Evolutionary conservation across 225 moss, liverwort and hornwort genomes (phyloP).

Genomic region (Asterella californica): DNA sequence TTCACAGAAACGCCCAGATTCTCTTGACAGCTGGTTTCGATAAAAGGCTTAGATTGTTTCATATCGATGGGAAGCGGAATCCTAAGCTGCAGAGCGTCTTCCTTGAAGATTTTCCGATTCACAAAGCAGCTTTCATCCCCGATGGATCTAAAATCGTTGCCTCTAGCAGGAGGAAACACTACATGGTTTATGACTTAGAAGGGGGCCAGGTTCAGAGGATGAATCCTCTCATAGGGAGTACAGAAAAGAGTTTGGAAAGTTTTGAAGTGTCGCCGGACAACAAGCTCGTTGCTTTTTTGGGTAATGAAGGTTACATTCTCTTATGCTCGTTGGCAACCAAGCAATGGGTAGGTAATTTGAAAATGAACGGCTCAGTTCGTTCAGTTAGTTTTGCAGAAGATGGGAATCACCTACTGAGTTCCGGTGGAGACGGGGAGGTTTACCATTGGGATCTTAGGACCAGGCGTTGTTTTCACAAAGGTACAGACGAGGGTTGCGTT

Average conservation of each 20-base stretch:
- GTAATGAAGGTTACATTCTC: slow-evolving; percentile 85
- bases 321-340: slow-evolving; percentile 70
- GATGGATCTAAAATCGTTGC: slow-evolving; percentile 81
- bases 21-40: slow-evolving; percentile 87
- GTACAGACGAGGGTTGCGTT: slow-evolving; percentile 73
- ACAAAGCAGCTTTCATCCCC: slow-evolving; percentile 83
- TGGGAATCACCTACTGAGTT: slow-evolving; percentile 72
- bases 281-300: slow-evolving; percentile 72
- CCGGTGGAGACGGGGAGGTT: slow-evolving; percentile 81
- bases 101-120: slow-evolving; percentile 71
- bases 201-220: slow-evolving; percentile 78
- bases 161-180: slow-evolving; percentile 71
- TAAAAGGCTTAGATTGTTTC: slow-evolving; percentile 73
- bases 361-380: slow-evolving; percentile 82
- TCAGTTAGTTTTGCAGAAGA: slow-evolving; percentile 66
- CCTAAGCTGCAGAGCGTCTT: slow-evolving; percentile 92
- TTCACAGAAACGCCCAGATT: slow-evolving; percentile 82
- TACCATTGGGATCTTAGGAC: slow-evolving; percentile 93
- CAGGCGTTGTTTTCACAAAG: slow-evolving; percentile 80
- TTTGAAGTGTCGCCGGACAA: slow-evolving; percentile 82
- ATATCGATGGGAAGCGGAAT: slow-evolving; percentile 89
- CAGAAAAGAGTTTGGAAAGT: slow-evolving; percentile 79
- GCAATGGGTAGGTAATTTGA: slow-evolving; percentile 82
- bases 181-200: slow-evolving; percentile 75
- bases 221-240: slow-evolving; percentile 70